Base-by-base conservation (phyloP, 257 asterid genomes). In the Przewalskia tangutica region DNA sequence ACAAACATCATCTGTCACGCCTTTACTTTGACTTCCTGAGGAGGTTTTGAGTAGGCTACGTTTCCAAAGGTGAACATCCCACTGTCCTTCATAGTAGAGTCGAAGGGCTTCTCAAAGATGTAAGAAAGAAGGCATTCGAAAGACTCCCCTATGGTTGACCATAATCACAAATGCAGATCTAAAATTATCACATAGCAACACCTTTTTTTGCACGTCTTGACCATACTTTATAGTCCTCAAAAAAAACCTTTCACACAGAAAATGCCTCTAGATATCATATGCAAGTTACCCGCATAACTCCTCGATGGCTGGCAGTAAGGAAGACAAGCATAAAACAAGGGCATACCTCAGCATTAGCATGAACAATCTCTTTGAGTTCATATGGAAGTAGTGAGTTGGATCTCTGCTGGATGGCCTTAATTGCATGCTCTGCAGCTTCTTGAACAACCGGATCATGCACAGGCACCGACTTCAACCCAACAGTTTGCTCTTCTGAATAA, bases 371-470 rank as follows among this genome's bases (percentile, higher is more conserved):
- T 53, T 67, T 84, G 23, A 95, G 98, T 85, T 90, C 91, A 59
- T 92, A 95, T 18, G 98, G 95, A 8, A 89, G 60, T 55, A 95
- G 79, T 0, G 98, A 93, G 89, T 95, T 95, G 12, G 98, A 95
- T 85, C 97, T 88, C 91, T 90, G 86, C 89, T 93, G 98, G 78
- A 95, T 93, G 10, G 90, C 87, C 85, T 84, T 88, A 27, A 95
- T 85, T 71, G 97, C 98, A 83, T 93, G 98, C 60, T 90, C 62
- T 54, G 98, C 98, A 42, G 98, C 98, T 85, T 93, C 98, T 82
- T 89, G 89, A 66, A 95, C 92, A 77, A 89, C 86, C 20, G 98
- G 97, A 87, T 95, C 98, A 58, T 91, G 89, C 68, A 88, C 97
- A 7, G 97, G 91, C 64, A 95, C 97, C 70, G 98, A 89, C 64